Evolutionary conservation across 768 basidiomycete species (phyloP), one percentile per base, ranked within the genome.

Genomic region (Boletus rufocinnamomeus): DNA sequence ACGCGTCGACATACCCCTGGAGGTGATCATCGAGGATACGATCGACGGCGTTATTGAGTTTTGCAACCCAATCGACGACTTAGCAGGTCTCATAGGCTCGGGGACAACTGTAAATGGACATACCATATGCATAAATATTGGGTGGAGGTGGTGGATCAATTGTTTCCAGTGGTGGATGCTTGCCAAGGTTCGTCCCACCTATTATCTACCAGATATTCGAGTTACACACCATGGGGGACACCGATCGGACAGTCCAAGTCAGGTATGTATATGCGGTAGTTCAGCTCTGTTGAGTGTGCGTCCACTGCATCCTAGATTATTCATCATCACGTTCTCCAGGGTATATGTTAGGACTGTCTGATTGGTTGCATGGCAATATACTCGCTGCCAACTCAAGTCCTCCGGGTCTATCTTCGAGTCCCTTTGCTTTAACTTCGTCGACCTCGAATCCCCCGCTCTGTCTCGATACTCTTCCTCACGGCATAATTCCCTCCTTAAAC

Each of bases 21-120:
- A 72, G 30, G 63, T 68, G 41, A 63, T 84, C 56, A 54, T 83
- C 34, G 52, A 69, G 25, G 74, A 73, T 51, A 65, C 81, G 23
- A 63, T 65, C 52, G 56, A 63, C 8, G 83, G 82, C 13, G 46
- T 63, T 14, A 60, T 84, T 16, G 84, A 85, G 63, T 52, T 83
- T 46, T 74, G 81, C 60, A 69, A 82, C 57, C 68, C 75, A 17
- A 47, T 61, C 13, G 52, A 65, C 53, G 76, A 80, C 58, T 65
- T 84, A 14, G 59, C 60, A 3, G 60, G 74, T 25, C 70, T 85
- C 35, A 60, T 83, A 47, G 66, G 58, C 32, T 68, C 71, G 4
- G 69, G 72, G 6, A 58, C 72, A 34, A 60, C 54, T 23, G 70
- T 75, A 7, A 72, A 80, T 54, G 78, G 76, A n/a, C 76, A 77